Percentiles rank a stretch among this genome's conserved stretches.
Evolutionary conservation across 2,329 filamentous ascomycete species (phyloP).

Genomic region (Madurella mycetomatis): DNA sequence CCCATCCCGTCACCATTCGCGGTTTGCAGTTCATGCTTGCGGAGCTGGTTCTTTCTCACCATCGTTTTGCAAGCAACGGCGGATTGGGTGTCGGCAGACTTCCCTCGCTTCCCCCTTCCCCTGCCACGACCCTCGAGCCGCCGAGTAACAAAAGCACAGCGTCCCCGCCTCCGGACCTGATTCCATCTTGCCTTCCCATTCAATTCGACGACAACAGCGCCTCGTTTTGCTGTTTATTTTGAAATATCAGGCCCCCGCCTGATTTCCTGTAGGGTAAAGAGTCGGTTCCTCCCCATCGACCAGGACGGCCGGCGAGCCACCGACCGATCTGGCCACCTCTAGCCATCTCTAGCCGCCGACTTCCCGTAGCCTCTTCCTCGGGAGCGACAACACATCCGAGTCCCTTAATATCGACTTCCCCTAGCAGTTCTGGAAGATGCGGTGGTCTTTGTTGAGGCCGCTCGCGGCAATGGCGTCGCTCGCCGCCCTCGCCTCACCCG

Average conservation of each 20-base stretch:
- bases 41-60: constrained; percentile 6
- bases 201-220: constrained; percentile 7
- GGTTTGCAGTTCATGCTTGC: constrained; percentile 1
- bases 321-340: background rate
- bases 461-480: constrained; percentile 43
- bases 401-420: constrained; percentile 2
- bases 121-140: constrained; percentile 19
- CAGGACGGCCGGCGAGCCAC: background rate
- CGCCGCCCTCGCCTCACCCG: constrained; percentile 42
- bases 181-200: background rate
- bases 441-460: constrained; percentile 43
- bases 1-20: background rate
- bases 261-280: background rate
- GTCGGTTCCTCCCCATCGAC: background rate
- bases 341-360: background rate
- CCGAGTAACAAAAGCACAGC: background rate
- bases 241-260: no score
- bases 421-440: constrained; percentile 35
- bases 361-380: background rate
- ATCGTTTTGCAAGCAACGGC: constrained; percentile 14
- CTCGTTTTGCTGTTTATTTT: background rate
- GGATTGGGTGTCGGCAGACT: constrained; percentile 22
- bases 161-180: background rate
- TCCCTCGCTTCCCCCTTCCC: constrained; percentile 25
- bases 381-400: constrained; percentile 7